Evolutionary conservation across 2,329 filamentous ascomycete genomes (phyloP), one percentile per base, ranked within the genome.

Genomic region (Hymenoscyphus infarciens): DNA sequence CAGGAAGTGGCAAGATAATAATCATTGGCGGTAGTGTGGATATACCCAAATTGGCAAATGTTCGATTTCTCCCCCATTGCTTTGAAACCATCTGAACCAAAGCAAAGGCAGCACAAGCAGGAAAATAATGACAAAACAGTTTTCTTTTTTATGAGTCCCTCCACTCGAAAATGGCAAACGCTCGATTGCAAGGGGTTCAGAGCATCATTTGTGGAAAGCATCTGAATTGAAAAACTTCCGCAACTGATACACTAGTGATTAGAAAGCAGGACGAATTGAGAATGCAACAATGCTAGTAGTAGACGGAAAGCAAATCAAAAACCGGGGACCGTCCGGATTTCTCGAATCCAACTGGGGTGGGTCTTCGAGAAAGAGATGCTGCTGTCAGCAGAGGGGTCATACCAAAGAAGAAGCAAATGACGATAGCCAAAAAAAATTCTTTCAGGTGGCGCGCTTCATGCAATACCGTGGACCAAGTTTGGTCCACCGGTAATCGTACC

Each of bases 301-400:
- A 52, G 45, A 52, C 19, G 10, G 13, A 22, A 52, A 52, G 22
- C 45, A 25, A 52, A 25, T 25, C 45, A 22, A 19, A 52, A 52
- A 10, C 8, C 19, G 19, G 19, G 19, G 19, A 22, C 35, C 13
- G 35, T 38, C 35, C 35, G 35, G 35, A 38, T 38, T 38, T 10
- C 10, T 52, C 45, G 25, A 22, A 22, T 52, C 45, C 19, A 52
- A 52, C 19, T 13, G 11, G 45, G 8, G 19, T 22, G 19, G 22
- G 19, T 13, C 10, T 52, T 13, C 4, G 45, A 22, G 19, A 52
- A 22, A 52, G 45, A 10, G 8, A 8, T 25, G 10, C 25, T 25
- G 45, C 45, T 52, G 45, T 52, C 45, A 52, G 45, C 45, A 52
- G 45, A 52, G 45, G 42, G 42, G n/a, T 22, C 42, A 45, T 45